phyloP scores from a whole-genome alignment of 2,329 filamentous ascomycete species.

The Daldinia sp. region DNA sequence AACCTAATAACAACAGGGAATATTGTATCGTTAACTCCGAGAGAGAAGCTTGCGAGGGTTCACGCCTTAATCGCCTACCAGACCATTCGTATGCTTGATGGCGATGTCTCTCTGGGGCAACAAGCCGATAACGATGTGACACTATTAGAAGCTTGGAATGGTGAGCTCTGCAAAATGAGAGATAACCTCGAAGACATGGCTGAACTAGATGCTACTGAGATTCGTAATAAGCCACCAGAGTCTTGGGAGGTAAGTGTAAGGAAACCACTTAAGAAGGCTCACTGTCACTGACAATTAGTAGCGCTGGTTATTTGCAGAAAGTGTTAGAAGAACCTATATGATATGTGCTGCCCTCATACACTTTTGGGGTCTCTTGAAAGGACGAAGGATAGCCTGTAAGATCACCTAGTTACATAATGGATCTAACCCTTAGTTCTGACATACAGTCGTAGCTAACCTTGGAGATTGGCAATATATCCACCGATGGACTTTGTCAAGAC shows the following conservation, averaged over 20 bases:
- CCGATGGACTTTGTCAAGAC: constrained; percentile 56
- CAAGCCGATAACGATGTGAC: constrained; percentile 57
- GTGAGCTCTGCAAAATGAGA: constrained; percentile 51
- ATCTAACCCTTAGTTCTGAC: background rate
- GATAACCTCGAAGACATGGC: constrained; percentile 53
- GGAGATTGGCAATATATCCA: constrained; percentile 41
- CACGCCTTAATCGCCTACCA: constrained; percentile 59
- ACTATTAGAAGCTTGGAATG: constrained; percentile 55
- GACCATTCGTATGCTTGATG: constrained; percentile 59
- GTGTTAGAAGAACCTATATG: constrained; percentile 55
- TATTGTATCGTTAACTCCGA: constrained; percentile 43
- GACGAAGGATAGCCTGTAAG: constrained; percentile 43
- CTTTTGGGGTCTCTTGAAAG: constrained; percentile 52
- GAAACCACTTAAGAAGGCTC: background rate
- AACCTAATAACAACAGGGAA: constrained; percentile 55
- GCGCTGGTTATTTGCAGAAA: constrained; percentile 59
- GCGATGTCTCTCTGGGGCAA: constrained; percentile 56
- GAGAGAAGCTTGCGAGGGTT: constrained; percentile 58
- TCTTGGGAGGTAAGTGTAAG: constrained; percentile 56
- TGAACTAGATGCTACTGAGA: constrained; percentile 40
- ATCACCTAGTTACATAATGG: background rate
- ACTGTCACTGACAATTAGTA: constrained; percentile 22
- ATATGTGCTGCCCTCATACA: constrained; percentile 52
- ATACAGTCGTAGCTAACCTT: constrained; percentile 26
- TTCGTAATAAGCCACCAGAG: constrained; percentile 53